Evolutionary conservation across 2,329 filamentous ascomycete genomes (phyloP).

Genomic region (Aspergillus candidus): DNA sequence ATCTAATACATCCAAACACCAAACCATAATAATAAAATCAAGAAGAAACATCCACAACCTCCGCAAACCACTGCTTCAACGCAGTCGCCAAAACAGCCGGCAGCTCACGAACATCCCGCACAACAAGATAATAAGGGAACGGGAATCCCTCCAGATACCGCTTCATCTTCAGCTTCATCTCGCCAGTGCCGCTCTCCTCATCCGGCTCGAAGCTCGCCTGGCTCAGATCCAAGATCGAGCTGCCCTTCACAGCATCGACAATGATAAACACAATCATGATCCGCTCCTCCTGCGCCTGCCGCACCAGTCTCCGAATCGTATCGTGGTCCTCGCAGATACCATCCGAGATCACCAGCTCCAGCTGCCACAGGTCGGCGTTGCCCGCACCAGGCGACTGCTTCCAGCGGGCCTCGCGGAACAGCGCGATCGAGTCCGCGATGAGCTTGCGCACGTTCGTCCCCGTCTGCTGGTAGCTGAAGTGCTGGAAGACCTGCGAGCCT

Average conservation of each 20-base stretch:
- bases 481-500: conserved; percentile 75
- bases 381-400: conserved; percentile 48
- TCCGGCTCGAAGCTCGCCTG: conserved; percentile 75
- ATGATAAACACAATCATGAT: conserved; percentile 99
- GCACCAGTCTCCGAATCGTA: conserved; percentile 70
- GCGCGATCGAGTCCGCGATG: conserved; percentile 67
- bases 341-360: conserved; percentile 88
- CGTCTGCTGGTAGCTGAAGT: conserved; percentile 78
- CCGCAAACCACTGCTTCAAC: conserved; percentile 91
- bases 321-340: conserved; percentile 90
- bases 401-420: conserved; percentile 71
- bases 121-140: conserved; percentile 94
- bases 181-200: conserved; percentile 50
- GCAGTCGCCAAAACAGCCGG: conserved; percentile 81
- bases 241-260: conserved; percentile 61
- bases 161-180: conserved; percentile 68
- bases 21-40: conserved; percentile 16
- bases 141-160: conserved; percentile 93
- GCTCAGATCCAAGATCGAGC: conserved; percentile 74
- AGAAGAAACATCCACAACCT: conserved; percentile 49
- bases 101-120: conserved; percentile 84
- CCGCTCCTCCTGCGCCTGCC: conserved; percentile 82
- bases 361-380: conserved; percentile 81
- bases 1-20: conserved; percentile 2
- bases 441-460: conserved; percentile 80